Conservation (phyloP, 257 asterid species). For the Penstemon barbatus region DNA sequence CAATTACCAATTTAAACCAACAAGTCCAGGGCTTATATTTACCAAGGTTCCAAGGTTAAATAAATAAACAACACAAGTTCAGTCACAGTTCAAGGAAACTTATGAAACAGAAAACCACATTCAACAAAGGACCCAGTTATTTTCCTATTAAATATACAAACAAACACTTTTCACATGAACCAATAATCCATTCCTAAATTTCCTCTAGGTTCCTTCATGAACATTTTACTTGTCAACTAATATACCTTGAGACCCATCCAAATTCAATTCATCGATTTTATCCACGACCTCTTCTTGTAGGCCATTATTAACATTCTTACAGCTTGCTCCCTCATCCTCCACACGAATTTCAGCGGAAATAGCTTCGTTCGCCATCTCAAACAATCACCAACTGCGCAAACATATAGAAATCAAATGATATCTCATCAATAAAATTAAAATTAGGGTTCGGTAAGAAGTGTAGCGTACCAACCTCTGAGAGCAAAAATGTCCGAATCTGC, state of each 20-base stretch:
- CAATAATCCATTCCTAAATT: neutral
- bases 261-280: slow-evolving; percentile 47
- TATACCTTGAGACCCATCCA: slow-evolving; percentile 63
- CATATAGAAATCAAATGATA: slow-evolving; percentile 14
- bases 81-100: no score
- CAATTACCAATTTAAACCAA: neutral
- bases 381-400: slow-evolving; percentile 34
- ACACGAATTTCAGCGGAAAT: slow-evolving; percentile 34
- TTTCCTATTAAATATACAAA: neutral
- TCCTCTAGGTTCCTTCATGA: neutral
- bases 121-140: neutral
- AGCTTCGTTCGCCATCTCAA: slow-evolving; percentile 37
- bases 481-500: no score
- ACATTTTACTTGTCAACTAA: neutral
- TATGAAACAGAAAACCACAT: neutral
- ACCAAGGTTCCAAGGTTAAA: neutral
- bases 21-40: no score
- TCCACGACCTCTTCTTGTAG: slow-evolving; percentile 49
- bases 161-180: neutral
- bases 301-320: slow-evolving; percentile 24
- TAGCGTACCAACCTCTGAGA: no score
- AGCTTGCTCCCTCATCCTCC: slow-evolving; percentile 35
- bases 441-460: no score
- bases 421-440: no score
- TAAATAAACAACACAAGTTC: neutral